Evolutionary conservation across 140 eudicot species (phyloP).

Genomic region (Cichorium intybus): DNA sequence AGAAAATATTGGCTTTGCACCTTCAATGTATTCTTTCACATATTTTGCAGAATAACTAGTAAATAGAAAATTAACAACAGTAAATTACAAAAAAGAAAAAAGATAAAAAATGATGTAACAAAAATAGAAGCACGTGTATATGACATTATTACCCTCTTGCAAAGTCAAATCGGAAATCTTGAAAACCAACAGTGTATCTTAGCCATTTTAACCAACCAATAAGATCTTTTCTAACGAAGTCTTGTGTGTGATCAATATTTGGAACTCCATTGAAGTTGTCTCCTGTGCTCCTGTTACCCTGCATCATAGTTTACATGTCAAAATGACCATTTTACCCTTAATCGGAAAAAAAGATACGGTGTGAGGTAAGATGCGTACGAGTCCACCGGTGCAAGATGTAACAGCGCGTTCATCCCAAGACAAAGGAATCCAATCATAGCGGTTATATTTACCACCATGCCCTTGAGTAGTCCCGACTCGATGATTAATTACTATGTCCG

Average conservation of each 20-base stretch:
- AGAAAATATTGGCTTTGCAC: slow-evolving; percentile 68
- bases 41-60: slow-evolving; percentile 73
- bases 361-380: slow-evolving; percentile 45
- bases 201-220: slow-evolving; percentile 84
- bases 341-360: no score
- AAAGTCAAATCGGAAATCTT: slow-evolving; percentile 94
- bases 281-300: slow-evolving; percentile 92
- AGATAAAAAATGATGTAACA: no score
- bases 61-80: neutral
- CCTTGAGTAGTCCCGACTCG: slow-evolving; percentile 85
- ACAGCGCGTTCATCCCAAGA: slow-evolving; percentile 92
- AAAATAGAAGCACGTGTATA: neutral
- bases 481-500: slow-evolving; percentile 92
- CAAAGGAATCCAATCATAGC: slow-evolving; percentile 86
- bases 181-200: slow-evolving; percentile 70
- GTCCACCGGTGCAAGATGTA: slow-evolving; percentile 95
- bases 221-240: slow-evolving; percentile 74
- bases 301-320: slow-evolving; percentile 15
- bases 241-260: slow-evolving; percentile 84
- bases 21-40: slow-evolving; percentile 78
- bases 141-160: slow-evolving; percentile 65
- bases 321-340: neutral
- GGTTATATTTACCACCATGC: slow-evolving; percentile 83
- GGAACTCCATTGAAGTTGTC: slow-evolving; percentile 88
- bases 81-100: slow-evolving; percentile 11